phyloP scores from a whole-genome alignment of 1,284 basidiomycete species.

The Microbotryum intermedium region DNA sequence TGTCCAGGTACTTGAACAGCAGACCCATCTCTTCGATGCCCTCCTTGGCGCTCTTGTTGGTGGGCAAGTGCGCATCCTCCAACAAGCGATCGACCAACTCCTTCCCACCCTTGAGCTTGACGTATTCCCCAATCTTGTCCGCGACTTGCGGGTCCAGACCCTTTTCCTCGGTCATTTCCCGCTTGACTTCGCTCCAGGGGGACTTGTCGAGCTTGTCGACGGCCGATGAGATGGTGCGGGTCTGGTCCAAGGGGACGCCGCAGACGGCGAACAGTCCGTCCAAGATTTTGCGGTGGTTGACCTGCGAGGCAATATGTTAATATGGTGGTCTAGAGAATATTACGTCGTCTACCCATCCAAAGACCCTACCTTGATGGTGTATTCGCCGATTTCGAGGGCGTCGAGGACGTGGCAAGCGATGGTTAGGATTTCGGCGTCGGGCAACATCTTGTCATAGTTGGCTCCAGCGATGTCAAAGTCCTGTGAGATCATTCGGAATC shows the following conservation, averaged over 20 bases:
- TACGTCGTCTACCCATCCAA: background rate
- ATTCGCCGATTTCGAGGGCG: slow-evolving; percentile 80
- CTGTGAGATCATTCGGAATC: slow-evolving; percentile 41
- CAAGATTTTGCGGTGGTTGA: slow-evolving; percentile 94
- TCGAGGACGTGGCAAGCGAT: slow-evolving; percentile 73
- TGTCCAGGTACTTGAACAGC: slow-evolving; percentile 73
- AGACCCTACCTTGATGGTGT: slow-evolving; percentile 74
- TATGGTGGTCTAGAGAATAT: background rate
- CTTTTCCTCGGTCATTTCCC: slow-evolving; percentile 95
- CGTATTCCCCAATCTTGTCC: slow-evolving; percentile 93
- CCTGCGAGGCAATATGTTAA: slow-evolving; percentile 43
- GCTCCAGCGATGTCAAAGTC: slow-evolving; percentile 93
- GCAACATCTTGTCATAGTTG: slow-evolving; percentile 87
- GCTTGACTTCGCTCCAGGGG: slow-evolving; percentile 84
- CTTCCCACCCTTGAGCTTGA: slow-evolving; percentile 85
- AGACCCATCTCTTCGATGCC: slow-evolving; percentile 86
- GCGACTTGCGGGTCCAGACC: slow-evolving; percentile 74
- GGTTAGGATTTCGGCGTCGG: slow-evolving; percentile 85
- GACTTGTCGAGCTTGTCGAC: slow-evolving; percentile 99
- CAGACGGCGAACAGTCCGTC: slow-evolving; percentile 97
- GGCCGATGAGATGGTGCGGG: slow-evolving; percentile 87
- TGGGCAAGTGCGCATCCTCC: slow-evolving; percentile 56
- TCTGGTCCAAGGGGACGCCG: slow-evolving; percentile 86
- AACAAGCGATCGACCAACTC: slow-evolving; percentile 69
- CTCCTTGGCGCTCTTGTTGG: slow-evolving; percentile 65